Conservation (phyloP, 1,284 basidiomycete genomes). For the Tetrapyrgos nigripes region DNA sequence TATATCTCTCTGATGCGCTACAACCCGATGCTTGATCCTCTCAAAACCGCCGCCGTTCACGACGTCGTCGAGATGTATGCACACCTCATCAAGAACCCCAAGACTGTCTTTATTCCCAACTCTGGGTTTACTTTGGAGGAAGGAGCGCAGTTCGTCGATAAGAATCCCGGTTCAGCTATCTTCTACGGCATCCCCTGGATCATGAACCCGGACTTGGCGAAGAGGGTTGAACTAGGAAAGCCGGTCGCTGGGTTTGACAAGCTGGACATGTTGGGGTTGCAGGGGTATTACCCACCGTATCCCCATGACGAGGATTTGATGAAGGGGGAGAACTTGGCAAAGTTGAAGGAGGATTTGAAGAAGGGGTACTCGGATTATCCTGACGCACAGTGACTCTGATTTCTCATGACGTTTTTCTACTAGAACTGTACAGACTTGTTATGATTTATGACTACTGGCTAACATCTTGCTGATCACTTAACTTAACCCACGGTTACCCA, state of each 20-base stretch:
- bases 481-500: too few relatives aligned
- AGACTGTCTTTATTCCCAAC: constrained; percentile 36
- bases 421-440: too few relatives aligned
- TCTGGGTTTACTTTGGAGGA: constrained; percentile 39
- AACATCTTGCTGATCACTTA: too few relatives aligned
- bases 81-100: constrained; percentile 40
- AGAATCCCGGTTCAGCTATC: neutral
- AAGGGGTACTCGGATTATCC: constrained; percentile 33
- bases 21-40: constrained; percentile 39
- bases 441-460: too few relatives aligned
- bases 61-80: constrained; percentile 41
- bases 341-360: constrained; percentile 14
- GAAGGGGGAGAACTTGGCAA: neutral
- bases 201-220: constrained; percentile 30
- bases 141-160: constrained; percentile 32
- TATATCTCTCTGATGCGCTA: constrained; percentile 22
- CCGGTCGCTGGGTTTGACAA: constrained; percentile 18
- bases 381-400: constrained; percentile 3
- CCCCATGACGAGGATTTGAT: too few relatives aligned
- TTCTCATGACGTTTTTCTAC: too few relatives aligned
- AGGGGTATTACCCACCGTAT: too few relatives aligned
- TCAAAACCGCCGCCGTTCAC: constrained; percentile 12
- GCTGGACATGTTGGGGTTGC: neutral
- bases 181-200: constrained; percentile 31
- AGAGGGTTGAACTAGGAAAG: constrained; percentile 24